phyloP scores from a whole-genome alignment of 2,329 filamentous ascomycete species.

The Aquanectria penicillioides region DNA sequence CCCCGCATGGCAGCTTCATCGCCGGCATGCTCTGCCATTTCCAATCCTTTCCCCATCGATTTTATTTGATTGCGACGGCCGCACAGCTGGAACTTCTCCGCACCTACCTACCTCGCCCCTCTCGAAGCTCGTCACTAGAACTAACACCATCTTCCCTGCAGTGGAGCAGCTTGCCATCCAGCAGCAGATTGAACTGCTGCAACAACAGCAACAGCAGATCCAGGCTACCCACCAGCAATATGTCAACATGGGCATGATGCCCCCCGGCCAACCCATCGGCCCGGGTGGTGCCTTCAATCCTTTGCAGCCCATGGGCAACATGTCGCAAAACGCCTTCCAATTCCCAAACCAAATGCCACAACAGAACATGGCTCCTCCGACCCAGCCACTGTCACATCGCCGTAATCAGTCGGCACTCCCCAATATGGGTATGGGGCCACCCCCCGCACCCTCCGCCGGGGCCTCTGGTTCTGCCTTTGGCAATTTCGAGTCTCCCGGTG shows the following conservation, averaged over 20 bases:
- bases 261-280: slow-evolving; percentile 79
- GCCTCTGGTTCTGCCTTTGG: slow-evolving; percentile 82
- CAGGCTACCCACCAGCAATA: slow-evolving; percentile 97
- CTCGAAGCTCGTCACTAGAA: slow-evolving; percentile 3
- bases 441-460: slow-evolving; percentile 91
- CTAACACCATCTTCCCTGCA: slow-evolving; percentile 50
- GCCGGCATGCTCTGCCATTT: neutral
- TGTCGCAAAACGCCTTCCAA: slow-evolving; percentile 87
- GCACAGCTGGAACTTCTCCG: neutral
- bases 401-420: slow-evolving; percentile 98
- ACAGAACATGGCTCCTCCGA: slow-evolving; percentile 80
- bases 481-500: slow-evolving; percentile 74
- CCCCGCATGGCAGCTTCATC: neutral
- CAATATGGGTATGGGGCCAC: slow-evolving; percentile 88
- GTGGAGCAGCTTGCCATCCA: slow-evolving; percentile 98
- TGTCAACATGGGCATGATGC: slow-evolving; percentile 96
- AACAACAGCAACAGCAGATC: slow-evolving; percentile 98
- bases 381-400: slow-evolving; percentile 86
- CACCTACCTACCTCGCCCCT: neutral
- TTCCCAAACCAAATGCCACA: slow-evolving; percentile 83
- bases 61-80: neutral
- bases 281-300: slow-evolving; percentile 78
- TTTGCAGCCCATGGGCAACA: slow-evolving; percentile 82
- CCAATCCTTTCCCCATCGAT: neutral
- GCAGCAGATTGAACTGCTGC: slow-evolving; percentile 96